These are phyloP conservation scores for Volvox carteri DNA, from an alignment of 163 green algal species.

Conservation along the genomic window DNA sequence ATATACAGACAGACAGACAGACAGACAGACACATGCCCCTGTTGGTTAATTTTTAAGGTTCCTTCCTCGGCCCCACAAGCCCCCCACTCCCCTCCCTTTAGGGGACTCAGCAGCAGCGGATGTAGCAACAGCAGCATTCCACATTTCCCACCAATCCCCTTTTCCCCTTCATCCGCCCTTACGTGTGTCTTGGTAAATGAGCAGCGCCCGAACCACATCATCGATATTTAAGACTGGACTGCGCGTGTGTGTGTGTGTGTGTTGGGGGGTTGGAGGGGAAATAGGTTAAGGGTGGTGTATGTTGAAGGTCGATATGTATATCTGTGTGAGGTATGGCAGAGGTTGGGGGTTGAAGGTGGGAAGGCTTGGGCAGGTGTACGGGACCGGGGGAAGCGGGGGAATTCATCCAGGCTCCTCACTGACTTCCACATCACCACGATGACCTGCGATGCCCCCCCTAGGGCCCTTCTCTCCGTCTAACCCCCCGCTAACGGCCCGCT, in stretches of 20 bases:
- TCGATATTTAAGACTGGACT: slow-evolving; percentile 74
- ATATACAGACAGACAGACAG: too few species aligned
- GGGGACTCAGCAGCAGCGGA: neutral
- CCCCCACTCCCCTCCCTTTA: too few species aligned
- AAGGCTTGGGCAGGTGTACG: slow-evolving; percentile 25
- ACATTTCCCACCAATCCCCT: neutral
- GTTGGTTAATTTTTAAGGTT: too few species aligned
- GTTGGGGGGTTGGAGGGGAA: too few species aligned
- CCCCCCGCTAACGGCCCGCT: neutral
- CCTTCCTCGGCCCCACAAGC: too few species aligned
- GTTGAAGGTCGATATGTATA: too few species aligned
- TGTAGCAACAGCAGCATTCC: neutral
- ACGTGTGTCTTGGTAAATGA: slow-evolving; percentile 58
- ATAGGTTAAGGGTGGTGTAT: too few species aligned
- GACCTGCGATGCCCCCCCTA: too few species aligned
- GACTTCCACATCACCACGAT: too few species aligned
- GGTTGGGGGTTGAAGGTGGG: slow-evolving; percentile 60
- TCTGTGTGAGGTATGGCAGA: neutral
- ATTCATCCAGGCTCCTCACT: too few species aligned
- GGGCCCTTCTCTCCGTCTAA: neutral
- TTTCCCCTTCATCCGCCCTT: neutral
- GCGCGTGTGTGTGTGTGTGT: neutral
- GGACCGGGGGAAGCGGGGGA: neutral
- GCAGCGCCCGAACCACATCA: slow-evolving; percentile 70
- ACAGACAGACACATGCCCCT: too few species aligned